Evolutionary conservation across 306 rosid genomes (phyloP), one percentile per base, ranked within the genome.

Genomic region (Alnus rubra): DNA sequence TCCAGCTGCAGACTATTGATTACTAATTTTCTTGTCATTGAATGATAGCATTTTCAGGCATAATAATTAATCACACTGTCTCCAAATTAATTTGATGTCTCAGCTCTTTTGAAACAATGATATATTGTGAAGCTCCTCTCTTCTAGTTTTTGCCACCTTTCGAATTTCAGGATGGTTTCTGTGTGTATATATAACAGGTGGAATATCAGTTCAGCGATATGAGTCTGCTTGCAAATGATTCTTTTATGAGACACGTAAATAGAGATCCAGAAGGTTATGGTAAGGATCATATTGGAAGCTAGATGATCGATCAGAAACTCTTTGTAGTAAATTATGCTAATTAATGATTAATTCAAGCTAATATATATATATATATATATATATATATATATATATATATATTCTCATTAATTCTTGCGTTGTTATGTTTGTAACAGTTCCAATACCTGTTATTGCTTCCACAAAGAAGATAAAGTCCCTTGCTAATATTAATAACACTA

Each of bases 211-310:
- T 95, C 75, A 91, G 97, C 86, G 97, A 91, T 78, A 87, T 90
- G 93, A 93, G 97, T 80, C 82, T 95, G 82, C 84, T 95, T 48
- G 98, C 97, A 75, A 93, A 95, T 88, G 99, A 95, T 73, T 77
- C 96, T 77, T 88, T 95, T 71, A 85, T 76, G 80, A 95, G 88
- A 79, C 97, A 95, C 84, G 80, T 86, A 7, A 85, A 88, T 79
- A 95, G 88, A 85, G 99, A 95, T 83, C 98, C 98, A 54, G 98
- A 95, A 85, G 98, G 98, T 55, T 93, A 84, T 74, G 98, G 99
- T 95, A 86, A 86, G 88, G 75, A 62, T 72, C 74, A 49, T 51
- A 2, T 7, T 42, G 60, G 18, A 69, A 75, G 14, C 28, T 23
- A 23, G 28, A 23, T 23, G 28, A 23, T 23, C 28, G 28, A 23